Evolutionary conservation across 202 grass and related monocot species (phyloP).

Genomic region (Cymbopogon flexuosus): DNA sequence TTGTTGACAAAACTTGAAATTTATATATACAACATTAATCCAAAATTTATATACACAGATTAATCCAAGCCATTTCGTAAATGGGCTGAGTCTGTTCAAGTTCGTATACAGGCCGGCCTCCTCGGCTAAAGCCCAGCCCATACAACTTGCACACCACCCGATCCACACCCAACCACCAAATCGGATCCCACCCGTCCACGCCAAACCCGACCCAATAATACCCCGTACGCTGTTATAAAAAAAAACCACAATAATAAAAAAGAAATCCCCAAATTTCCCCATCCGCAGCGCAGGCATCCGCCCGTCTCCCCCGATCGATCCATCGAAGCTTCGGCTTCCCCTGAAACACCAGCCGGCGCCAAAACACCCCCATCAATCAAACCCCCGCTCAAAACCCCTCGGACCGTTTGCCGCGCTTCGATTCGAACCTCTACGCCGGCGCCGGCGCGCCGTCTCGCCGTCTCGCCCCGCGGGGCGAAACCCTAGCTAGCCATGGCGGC

Average conservation of each 20-base stretch:
- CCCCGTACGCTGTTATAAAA: not conserved
- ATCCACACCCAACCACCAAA: not conserved
- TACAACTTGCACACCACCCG: too few species aligned
- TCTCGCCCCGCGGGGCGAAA: slow-evolving; percentile 5
- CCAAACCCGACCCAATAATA: slow-evolving; percentile 6
- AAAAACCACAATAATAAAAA: not conserved
- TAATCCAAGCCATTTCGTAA: too few species aligned
- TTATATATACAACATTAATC: too few species aligned
- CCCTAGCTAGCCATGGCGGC: slow-evolving; percentile 58
- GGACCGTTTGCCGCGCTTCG: slow-evolving; percentile 60
- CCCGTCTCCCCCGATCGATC: slow-evolving; percentile 9
- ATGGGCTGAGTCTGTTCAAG: too few species aligned
- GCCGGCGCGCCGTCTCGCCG: not conserved
- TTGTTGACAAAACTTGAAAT: too few species aligned
- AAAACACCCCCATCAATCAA: slow-evolving; percentile 20
- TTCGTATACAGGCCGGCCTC: too few species aligned
- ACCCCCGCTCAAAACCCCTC: not conserved
- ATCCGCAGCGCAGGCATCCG: not conserved
- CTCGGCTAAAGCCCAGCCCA: too few species aligned
- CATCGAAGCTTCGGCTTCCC: slow-evolving; percentile 45
- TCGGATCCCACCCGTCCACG: not conserved
- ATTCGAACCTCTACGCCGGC: slow-evolving; percentile 48
- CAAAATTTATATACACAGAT: too few species aligned
- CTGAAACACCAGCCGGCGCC: slow-evolving; percentile 20
- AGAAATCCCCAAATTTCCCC: slow-evolving; percentile 13